Evolutionary conservation across 2,329 filamentous ascomycete species (phyloP).

Genomic region (Scedosporium boydii): DNA sequence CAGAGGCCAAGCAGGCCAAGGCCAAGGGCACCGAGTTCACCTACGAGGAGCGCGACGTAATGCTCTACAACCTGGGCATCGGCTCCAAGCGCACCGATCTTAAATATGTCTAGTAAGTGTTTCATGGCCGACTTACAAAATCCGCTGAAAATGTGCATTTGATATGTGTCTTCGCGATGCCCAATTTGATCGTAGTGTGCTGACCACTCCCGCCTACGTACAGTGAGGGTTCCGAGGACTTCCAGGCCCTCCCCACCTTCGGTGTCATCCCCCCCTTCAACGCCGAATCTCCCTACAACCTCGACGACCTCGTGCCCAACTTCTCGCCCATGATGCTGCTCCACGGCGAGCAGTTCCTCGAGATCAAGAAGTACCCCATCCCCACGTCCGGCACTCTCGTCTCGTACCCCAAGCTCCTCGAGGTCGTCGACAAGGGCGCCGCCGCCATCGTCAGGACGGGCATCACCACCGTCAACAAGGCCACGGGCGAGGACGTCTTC

Average conservation of each 20-base stretch:
- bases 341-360: slow-evolving; percentile 96
- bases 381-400: slow-evolving; percentile 72
- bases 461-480: slow-evolving; percentile 74
- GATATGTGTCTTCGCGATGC: too few species aligned
- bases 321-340: slow-evolving; percentile 98
- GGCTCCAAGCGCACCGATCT: slow-evolving; percentile 88
- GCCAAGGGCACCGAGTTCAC: slow-evolving; percentile 64
- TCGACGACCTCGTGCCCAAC: slow-evolving; percentile 81
- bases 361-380: slow-evolving; percentile 84
- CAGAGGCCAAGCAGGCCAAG: slow-evolving; percentile 63
- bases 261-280: slow-evolving; percentile 94
- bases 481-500: slow-evolving; percentile 81
- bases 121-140: too few species aligned
- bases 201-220: neutral
- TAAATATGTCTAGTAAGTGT: slow-evolving; percentile 62
- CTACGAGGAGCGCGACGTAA: slow-evolving; percentile 79
- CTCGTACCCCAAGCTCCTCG: slow-evolving; percentile 71
- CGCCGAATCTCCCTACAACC: slow-evolving; percentile 67
- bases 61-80: slow-evolving; percentile 91
- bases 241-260: slow-evolving; percentile 91
- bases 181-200: neutral
- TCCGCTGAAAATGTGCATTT: too few species aligned
- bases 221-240: slow-evolving; percentile 75
- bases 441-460: slow-evolving; percentile 76
- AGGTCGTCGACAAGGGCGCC: slow-evolving; percentile 92